These are phyloP conservation scores for Arthroderma uncinatum DNA, from an alignment of 2,329 filamentous ascomycete species.

Conservation along the genomic window DNA sequence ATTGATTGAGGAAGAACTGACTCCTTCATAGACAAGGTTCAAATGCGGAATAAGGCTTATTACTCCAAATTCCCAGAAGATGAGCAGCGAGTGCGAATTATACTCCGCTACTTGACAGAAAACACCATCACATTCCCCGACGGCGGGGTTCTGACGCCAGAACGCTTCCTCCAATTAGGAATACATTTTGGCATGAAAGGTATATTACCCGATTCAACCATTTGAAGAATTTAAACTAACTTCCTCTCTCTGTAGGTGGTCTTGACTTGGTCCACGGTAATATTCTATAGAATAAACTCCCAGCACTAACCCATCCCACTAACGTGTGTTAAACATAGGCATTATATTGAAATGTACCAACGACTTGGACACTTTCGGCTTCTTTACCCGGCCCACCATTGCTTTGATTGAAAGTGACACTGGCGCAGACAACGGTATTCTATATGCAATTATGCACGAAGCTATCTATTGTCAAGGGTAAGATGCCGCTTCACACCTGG, in stretches of 20 bases:
- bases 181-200: constrained; percentile 67
- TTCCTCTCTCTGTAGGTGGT: constrained; percentile 40
- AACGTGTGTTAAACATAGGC: constrained; percentile 28
- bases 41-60: constrained; percentile 63
- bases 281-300: background rate
- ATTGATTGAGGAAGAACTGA: background rate
- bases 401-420: constrained; percentile 55
- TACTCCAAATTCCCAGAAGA: constrained; percentile 82
- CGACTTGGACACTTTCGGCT: constrained; percentile 66
- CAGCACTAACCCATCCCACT: background rate
- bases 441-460: constrained; percentile 84
- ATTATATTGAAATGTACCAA: constrained; percentile 57
- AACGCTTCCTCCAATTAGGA: constrained; percentile 66
- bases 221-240: background rate
- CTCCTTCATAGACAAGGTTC: constrained; percentile 44
- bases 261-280: constrained; percentile 59
- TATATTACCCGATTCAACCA: constrained; percentile 19
- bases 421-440: constrained; percentile 61
- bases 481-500: constrained; percentile 3
- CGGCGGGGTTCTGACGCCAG: constrained; percentile 60
- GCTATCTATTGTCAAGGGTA: constrained; percentile 68
- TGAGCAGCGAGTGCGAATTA: constrained; percentile 51
- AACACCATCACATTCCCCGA: constrained; percentile 56
- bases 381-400: constrained; percentile 61
- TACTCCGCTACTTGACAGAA: constrained; percentile 54